Base-by-base conservation (phyloP, 2,329 filamentous ascomycete species). In the Ceratocystis destructans region DNA sequence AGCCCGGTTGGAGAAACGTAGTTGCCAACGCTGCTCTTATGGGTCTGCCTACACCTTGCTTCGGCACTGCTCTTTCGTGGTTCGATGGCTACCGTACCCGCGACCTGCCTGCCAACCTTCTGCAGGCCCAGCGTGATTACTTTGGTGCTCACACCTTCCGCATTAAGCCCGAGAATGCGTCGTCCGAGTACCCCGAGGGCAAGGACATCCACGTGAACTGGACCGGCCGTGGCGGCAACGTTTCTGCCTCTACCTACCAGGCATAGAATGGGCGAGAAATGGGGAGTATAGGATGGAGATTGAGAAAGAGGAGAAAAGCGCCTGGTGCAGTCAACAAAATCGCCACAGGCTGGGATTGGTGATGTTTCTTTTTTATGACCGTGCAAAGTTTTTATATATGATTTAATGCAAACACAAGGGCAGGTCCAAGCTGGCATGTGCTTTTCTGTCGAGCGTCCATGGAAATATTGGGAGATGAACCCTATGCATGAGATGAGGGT, bases 121-220 rank as follows among this genome's bases (percentile, higher is more conserved):
- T 99, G 74, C 94, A 99, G 83, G 94, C 93, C 67, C 94, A 99
- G 85, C 89, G 94, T 82, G 94, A 99, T 79, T 99, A 97, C 89
- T 99, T 99, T 76, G 94, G 94, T 77, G 89, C 89, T 70, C 89
- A 94, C 83, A 94, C 89, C 71, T 94, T 94, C 87, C 81, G 81
- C 73, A 84, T 94, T 80, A 93, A 94, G 87, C 88, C 89, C 69
- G 88, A 93, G 80, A 74, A 72, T 71, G 88, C 88, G 72, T 88
- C 74, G 77, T 85, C 81, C 67, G 91, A 90, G 80, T 96, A 95
- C 82, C 87, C 87, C 71, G 85, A 82, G 72, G 90, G 87, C 77
- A 81, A 91, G 80, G 86, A 97, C 78, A 94, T 93, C 76, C 94
- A 99, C 85, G 91, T 97, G 78, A 99, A 99, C 89, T 99, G 94